phyloP scores from a whole-genome alignment of 75 land plant genomes.

The Pseudotsuga menziesii region DNA sequence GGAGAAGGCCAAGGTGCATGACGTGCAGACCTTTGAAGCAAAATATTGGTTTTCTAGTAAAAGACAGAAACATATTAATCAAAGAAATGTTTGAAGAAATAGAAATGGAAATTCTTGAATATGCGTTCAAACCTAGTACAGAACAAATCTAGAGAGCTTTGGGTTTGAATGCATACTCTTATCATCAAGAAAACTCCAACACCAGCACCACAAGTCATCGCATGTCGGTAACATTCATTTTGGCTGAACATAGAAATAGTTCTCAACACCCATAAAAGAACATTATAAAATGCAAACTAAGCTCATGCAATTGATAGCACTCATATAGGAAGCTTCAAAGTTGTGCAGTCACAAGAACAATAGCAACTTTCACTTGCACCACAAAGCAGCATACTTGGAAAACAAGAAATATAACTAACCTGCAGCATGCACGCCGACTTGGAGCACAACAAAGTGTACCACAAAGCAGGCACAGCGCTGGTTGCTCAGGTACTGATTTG shows the following conservation, averaged over 20 bases:
- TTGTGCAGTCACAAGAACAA: background rate
- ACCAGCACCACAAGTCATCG: conserved; percentile 78
- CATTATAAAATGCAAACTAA: background rate
- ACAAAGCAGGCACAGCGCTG: conserved; percentile 91
- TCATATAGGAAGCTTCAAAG: background rate
- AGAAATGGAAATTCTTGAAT: background rate
- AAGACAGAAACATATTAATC: background rate
- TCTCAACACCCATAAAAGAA: background rate
- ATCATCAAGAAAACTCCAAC: conserved; percentile 82
- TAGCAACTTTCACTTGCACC: background rate
- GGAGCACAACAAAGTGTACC: conserved; percentile 78
- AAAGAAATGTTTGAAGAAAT: conserved; percentile 5
- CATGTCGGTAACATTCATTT: conserved; percentile 64
- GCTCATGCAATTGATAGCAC: background rate
- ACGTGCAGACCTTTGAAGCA: conserved; percentile 71
- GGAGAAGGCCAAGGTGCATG: conserved; percentile 93
- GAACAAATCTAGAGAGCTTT: background rate
- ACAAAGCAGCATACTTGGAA: background rate
- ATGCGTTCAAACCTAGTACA: background rate
- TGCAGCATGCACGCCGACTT: conserved; percentile 70
- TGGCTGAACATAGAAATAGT: conserved; percentile 25
- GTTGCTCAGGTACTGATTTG: conserved; percentile 45
- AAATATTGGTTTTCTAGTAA: conserved; percentile 75
- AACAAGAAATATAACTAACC: conserved; percentile 20
- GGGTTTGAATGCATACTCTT: conserved; percentile 39